Evolutionary conservation across 805 yeast genomes (phyloP).

Genomic region (Lachancea quebecensis): DNA sequence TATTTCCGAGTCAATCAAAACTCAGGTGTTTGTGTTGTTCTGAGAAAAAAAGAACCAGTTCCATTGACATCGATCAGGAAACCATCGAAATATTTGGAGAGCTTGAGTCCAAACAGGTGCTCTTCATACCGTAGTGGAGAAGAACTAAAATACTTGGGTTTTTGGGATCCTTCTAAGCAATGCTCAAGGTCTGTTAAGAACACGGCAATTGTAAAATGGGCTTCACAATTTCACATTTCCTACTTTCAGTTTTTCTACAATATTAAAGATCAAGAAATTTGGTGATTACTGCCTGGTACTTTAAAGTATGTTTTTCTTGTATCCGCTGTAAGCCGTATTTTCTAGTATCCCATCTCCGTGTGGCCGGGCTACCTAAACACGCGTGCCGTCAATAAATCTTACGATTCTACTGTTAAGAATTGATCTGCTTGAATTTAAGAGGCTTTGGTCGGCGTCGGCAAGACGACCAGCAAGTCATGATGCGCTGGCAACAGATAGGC

Average conservation of each 20-base stretch:
- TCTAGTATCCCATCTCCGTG: not conserved
- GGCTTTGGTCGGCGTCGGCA: too few species aligned
- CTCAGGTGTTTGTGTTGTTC: not conserved
- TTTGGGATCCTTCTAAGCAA: constrained; percentile 1
- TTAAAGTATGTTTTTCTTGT: not conserved
- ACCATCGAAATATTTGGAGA: not conserved
- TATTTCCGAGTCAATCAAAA: not conserved
- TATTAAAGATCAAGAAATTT: not conserved
- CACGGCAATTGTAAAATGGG: not conserved
- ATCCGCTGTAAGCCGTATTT: constrained; percentile 1
- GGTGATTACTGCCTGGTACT: constrained; percentile 2
- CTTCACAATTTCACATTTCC: constrained; percentile 4
- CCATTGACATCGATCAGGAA: not conserved
- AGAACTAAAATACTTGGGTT: not conserved
- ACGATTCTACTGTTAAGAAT: not conserved
- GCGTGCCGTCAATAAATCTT: constrained; percentile 1
- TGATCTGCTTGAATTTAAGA: not conserved
- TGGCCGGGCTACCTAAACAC: not conserved
- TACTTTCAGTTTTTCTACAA: not conserved
- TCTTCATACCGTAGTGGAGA: constrained; percentile 1
- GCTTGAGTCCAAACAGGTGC: not conserved
- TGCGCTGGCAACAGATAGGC: too few species aligned
- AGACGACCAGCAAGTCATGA: too few species aligned
- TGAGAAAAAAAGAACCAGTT: not conserved
- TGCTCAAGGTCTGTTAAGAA: constrained; percentile 1